phyloP scores from a whole-genome alignment of 2,329 filamentous ascomycete species.

The Verticillium longisporum region DNA sequence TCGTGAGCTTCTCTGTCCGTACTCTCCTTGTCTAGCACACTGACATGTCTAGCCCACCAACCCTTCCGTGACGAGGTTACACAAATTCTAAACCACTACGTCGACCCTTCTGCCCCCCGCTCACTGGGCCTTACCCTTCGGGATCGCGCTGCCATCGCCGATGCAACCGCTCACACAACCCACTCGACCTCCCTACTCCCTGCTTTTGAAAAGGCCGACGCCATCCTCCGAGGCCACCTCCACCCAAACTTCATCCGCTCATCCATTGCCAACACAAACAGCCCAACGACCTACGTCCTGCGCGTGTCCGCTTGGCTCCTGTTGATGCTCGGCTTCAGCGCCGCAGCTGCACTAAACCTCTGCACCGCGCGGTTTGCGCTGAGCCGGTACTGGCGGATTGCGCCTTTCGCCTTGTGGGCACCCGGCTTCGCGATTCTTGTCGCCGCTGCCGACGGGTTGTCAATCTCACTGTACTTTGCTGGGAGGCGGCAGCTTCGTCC shows the following conservation, averaged over 20 bases:
- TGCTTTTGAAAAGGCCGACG: conserved; percentile 28
- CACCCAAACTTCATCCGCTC: conserved; percentile 32
- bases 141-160: conserved; percentile 30
- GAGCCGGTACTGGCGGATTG: conserved; percentile 19
- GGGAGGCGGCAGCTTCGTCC: conserved; percentile 26
- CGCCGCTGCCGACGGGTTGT: conserved; percentile 28
- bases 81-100: conserved; percentile 29
- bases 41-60: conserved; percentile 14
- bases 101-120: conserved; percentile 24
- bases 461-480: conserved; percentile 23
- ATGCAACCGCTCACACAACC: conserved; percentile 32
- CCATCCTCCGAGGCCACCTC: conserved; percentile 24
- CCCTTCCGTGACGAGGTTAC: conserved; percentile 33
- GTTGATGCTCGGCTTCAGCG: conserved; percentile 17
- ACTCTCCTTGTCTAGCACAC: neutral
- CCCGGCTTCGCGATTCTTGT: conserved; percentile 24
- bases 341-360: conserved; percentile 25
- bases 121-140: conserved; percentile 27
- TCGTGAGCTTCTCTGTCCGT: neutral
- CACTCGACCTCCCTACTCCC: conserved; percentile 36
- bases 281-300: conserved; percentile 22
- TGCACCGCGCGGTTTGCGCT: conserved; percentile 10
- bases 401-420: conserved; percentile 25
- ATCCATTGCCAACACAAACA: conserved; percentile 30
- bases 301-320: conserved; percentile 14